These are phyloP conservation scores for Hordeum marinum DNA, from an alignment of 176 grass and related monocot species.

Conservation along the genomic window DNA sequence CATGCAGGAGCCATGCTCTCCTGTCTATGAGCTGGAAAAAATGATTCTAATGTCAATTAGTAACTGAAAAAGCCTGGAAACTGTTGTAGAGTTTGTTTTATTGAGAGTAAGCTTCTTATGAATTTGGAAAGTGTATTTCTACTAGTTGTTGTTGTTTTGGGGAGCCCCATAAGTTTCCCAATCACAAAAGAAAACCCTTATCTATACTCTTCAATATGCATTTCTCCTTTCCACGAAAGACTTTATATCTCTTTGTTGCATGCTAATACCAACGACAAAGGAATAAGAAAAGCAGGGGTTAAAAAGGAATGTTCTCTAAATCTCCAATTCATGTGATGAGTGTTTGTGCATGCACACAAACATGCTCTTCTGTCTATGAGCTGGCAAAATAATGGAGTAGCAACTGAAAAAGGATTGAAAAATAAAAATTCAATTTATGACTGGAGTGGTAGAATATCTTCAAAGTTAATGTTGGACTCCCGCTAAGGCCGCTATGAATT, in stretches of 20 bases:
- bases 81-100: neutral
- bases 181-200: neutral
- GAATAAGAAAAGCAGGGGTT: neutral
- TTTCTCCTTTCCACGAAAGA: neutral
- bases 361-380: neutral
- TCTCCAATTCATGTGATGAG: neutral
- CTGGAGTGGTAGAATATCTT: no score
- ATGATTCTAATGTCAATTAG: neutral
- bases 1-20: neutral
- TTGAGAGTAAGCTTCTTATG: neutral
- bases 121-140: no score
- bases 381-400: neutral
- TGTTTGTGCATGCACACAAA: neutral
- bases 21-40: neutral
- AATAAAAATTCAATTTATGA: no score
- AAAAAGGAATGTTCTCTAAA: neutral
- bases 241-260: neutral
- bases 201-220: neutral
- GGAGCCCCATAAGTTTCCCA: neutral
- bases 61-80: constrained; percentile 1
- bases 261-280: neutral
- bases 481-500: no score
- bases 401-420: neutral
- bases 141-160: neutral
- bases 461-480: no score